Conservation (phyloP, 371 early-diverging fungal genomes). For the Mucor plumbeus region DNA sequence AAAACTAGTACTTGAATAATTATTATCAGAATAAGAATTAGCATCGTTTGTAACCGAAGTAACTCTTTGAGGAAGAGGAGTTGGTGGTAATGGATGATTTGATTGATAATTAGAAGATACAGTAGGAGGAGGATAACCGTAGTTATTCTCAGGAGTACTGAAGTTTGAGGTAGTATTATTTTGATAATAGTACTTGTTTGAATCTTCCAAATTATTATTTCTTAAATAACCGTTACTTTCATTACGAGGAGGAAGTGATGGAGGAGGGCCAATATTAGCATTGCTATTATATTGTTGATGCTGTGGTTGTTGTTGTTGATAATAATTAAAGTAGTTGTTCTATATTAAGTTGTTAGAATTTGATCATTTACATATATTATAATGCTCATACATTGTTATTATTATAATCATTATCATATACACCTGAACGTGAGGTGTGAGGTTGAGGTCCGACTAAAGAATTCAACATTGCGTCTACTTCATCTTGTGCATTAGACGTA, state of each 20-base stretch:
- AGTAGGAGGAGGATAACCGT: slow-evolving; percentile 19
- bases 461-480: slow-evolving; percentile 27
- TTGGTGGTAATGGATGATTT: slow-evolving; percentile 13
- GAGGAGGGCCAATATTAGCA: slow-evolving; percentile 8
- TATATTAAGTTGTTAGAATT: background rate
- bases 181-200: slow-evolving; percentile 24
- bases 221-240: slow-evolving; percentile 12
- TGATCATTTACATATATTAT: background rate
- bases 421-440: slow-evolving; percentile 11
- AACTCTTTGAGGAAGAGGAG: slow-evolving; percentile 28
- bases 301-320: background rate
- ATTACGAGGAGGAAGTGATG: slow-evolving; percentile 19
- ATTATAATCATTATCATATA: slow-evolving; percentile 3
- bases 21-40: background rate
- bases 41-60: slow-evolving; percentile 5
- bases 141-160: slow-evolving; percentile 1
- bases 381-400: background rate
- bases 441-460: slow-evolving; percentile 25
- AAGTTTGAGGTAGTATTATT: background rate
- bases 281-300: slow-evolving; percentile 1
- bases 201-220: slow-evolving; percentile 12
- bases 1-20: background rate
- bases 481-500: slow-evolving; percentile 11
- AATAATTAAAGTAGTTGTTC: slow-evolving; percentile 17
- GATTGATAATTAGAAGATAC: background rate